phyloP scores from a whole-genome alignment of 345 rosid genomes.

The Dovyalis caffra region DNA sequence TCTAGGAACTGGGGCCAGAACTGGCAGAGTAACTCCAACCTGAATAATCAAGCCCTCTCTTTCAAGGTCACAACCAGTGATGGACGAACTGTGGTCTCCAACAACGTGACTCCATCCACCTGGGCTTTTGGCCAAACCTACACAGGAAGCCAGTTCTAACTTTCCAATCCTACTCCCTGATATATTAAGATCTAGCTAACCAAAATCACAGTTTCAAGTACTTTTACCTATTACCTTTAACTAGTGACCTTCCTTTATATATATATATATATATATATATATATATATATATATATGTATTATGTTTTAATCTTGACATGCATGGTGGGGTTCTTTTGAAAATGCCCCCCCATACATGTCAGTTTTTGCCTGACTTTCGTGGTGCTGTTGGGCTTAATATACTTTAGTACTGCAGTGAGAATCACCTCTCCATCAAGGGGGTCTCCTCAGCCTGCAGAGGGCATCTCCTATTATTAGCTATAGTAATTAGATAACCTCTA shows the following conservation, averaged over 20 bases:
- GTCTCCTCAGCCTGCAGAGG: background rate
- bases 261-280: too few relatives aligned
- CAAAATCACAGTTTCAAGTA: background rate
- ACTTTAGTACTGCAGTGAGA: background rate
- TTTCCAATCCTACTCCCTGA: background rate
- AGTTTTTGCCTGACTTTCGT: background rate
- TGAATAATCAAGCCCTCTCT: conserved; percentile 5
- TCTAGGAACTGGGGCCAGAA: conserved; percentile 16
- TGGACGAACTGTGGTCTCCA: background rate
- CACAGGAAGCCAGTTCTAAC: background rate
- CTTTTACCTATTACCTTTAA: too few relatives aligned
- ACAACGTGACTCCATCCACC: background rate
- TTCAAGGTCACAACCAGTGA: conserved; percentile 14
- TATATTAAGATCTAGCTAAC: background rate
- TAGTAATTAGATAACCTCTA: background rate
- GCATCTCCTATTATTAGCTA: background rate
- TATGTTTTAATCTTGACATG: background rate
- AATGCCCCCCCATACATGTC: background rate
- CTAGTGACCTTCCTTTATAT: too few relatives aligned
- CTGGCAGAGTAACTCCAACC: conserved; percentile 1
- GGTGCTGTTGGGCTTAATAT: background rate
- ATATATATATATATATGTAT: too few relatives aligned
- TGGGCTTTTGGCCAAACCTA: conserved; percentile 15
- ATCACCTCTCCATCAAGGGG: background rate
- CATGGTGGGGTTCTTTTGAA: background rate